phyloP scores from a whole-genome alignment of 1,139 yeast genomes.

The Hanseniaspora gamundiae region DNA sequence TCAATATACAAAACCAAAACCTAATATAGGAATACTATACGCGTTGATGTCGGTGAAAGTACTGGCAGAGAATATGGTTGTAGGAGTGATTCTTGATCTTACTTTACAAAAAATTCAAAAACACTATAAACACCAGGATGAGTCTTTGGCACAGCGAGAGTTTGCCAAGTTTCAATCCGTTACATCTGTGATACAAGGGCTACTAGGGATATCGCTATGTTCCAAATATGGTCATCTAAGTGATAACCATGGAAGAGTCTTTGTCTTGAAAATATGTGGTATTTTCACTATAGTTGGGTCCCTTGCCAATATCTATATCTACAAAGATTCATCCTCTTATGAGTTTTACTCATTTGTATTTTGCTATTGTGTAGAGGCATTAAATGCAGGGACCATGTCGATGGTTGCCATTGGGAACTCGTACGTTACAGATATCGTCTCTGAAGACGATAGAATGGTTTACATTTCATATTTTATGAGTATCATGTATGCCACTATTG shows the following conservation, averaged over 20 bases:
- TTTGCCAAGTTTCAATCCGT: constrained; percentile 14
- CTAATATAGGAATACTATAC: constrained; percentile 3
- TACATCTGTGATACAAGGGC: constrained; percentile 13
- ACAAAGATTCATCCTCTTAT: constrained; percentile 3
- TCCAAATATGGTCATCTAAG: constrained; percentile 18
- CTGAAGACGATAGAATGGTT: constrained; percentile 35
- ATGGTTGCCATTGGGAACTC: constrained; percentile 39
- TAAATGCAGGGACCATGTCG: constrained; percentile 37
- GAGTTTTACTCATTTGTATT: constrained; percentile 3
- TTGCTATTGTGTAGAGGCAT: constrained; percentile 7
- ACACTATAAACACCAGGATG: neutral
- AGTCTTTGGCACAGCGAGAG: constrained; percentile 9
- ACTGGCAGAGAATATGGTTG: constrained; percentile 7
- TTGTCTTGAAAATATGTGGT: constrained; percentile 6
- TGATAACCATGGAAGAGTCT: constrained; percentile 15
- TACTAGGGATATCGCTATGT: constrained; percentile 14
- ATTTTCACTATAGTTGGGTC: constrained; percentile 7
- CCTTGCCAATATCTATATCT: constrained; percentile 5
- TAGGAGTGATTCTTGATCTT: constrained; percentile 6
- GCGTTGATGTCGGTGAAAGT: constrained; percentile 5
- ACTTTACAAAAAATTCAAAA: constrained; percentile 3
- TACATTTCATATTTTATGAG: constrained; percentile 32
- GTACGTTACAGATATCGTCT: constrained; percentile 45
- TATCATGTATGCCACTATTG: constrained; percentile 37
- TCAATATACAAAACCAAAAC: neutral